Evolutionary conservation across 768 basidiomycete genomes (phyloP), one percentile per base, ranked within the genome.

Genomic region (Hypholoma fasciculare): DNA sequence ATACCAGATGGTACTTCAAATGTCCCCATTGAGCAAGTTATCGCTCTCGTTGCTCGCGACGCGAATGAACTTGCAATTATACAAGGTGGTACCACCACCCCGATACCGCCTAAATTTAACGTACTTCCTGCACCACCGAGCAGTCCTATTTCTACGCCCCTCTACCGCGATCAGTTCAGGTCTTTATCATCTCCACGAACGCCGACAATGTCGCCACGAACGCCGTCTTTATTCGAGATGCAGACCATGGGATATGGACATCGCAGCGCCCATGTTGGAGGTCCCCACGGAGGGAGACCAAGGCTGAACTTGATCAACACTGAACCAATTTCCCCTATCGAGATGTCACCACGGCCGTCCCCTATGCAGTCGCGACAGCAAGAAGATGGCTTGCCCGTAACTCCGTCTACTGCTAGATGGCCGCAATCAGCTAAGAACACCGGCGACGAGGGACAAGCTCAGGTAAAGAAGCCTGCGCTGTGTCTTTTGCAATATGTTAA

Each of bases 21-120:
- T 44, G 68, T 75, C 12, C 74, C 71, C 4, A 69, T 76, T 12
- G 75, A 75, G 57, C 70, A 76, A 59, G 66, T 74, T 13, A 94
- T 94, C 55, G 92, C 89, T 1, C 78, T 93, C 37, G 81, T 93
- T 13, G 90, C 88, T 11, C 88, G 89, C 64, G 88, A 92, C 52
- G 56, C 62, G 36, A 55, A 63, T 37, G 74, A 76, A 58, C 67
- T 75, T 20, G 62, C 67, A 2, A 52, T 63, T 12, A 49, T 72
- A 52, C 69, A 69, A 61, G 63, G 53, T 16, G 56, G 63, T 43
- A n/a, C 58, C 13, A 54, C 50, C 14, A 47, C 63, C 2, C 71
- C 71, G 12, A 53, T 61, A 3, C 62, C 69, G 48, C 69, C 67
- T n/a, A 65, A 69, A 1, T 67, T 65, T 49, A 66, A 69, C 52